Percentiles rank a stretch among this genome's conserved stretches.
Conservation (phyloP, 352 stramenopile species). For the Pythium scleroteichum region DNA sequence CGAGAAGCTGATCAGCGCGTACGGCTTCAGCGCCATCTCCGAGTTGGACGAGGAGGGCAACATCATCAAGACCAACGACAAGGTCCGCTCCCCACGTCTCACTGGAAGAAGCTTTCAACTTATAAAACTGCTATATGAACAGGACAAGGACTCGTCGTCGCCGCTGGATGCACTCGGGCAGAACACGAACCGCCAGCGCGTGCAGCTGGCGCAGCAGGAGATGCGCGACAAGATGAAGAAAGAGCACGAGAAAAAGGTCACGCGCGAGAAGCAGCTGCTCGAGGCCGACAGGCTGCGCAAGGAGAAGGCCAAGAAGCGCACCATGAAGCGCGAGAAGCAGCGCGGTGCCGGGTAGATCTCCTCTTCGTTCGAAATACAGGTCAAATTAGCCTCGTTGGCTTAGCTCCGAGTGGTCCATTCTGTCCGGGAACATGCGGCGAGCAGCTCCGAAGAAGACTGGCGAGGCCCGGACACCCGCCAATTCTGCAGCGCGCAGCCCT, state of each 20-base stretch:
- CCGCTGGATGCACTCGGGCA: slow-evolving; percentile 31
- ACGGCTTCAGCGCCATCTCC: slow-evolving; percentile 75
- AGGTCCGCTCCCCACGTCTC: slow-evolving; percentile 36
- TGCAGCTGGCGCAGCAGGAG: slow-evolving; percentile 48
- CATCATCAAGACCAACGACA: slow-evolving; percentile 74
- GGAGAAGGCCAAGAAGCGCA: slow-evolving; percentile 73
- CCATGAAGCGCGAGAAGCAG: slow-evolving; percentile 74
- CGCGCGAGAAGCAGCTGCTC: slow-evolving; percentile 68
- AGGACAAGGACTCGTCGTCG: slow-evolving; percentile 40
- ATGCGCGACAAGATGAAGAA: slow-evolving; percentile 76
- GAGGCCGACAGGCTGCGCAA: slow-evolving; percentile 70
- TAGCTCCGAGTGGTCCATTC: too few species aligned
- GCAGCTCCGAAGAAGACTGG: too few species aligned
- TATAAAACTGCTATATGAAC: not conserved
- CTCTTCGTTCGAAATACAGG: too few species aligned
- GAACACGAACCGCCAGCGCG: slow-evolving; percentile 60
- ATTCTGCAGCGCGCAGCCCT: not conserved
- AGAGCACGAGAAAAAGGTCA: slow-evolving; percentile 70
- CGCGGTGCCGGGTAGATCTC: slow-evolving; percentile 64
- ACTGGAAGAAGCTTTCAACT: too few species aligned
- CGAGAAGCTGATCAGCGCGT: slow-evolving; percentile 81
- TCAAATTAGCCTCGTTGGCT: not conserved
- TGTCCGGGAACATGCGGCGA: too few species aligned
- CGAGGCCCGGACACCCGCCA: not conserved
- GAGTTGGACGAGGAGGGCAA: slow-evolving; percentile 87